These are phyloP conservation scores for Ustilago lituana DNA, from an alignment of 1,284 basidiomycete genomes.

Conservation along the genomic window DNA sequence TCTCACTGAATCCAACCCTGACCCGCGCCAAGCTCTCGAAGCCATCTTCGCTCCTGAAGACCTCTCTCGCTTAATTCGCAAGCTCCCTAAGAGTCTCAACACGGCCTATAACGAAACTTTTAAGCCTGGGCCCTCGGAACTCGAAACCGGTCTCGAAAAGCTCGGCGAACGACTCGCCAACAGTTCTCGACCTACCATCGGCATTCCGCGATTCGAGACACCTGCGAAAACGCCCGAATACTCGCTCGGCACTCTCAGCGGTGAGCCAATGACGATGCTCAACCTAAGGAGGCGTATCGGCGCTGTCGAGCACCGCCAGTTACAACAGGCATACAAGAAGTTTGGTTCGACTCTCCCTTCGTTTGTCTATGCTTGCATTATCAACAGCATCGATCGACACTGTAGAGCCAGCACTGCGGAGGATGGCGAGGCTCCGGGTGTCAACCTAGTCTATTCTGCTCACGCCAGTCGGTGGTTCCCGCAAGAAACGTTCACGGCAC, in stretches of 20 bases:
- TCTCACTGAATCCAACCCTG: background rate
- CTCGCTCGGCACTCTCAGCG: conserved; percentile 9
- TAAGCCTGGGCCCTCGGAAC: conserved; percentile 1
- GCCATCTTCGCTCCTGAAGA: conserved; percentile 22
- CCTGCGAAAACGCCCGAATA: conserved; percentile 3
- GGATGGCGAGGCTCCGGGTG: conserved; percentile 11
- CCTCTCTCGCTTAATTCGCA: conserved; percentile 5
- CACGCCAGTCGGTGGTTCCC: conserved; percentile 31
- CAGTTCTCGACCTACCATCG: conserved; percentile 16
- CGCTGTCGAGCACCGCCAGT: conserved; percentile 7
- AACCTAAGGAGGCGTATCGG: conserved; percentile 13
- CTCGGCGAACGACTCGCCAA: conserved; percentile 16
- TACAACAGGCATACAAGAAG: conserved; percentile 22
- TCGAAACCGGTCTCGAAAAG: conserved; percentile 23
- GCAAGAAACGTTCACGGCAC: conserved; percentile 14
- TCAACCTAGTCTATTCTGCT: conserved; percentile 26
- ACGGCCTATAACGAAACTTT: conserved; percentile 20
- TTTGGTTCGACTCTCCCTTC: conserved; percentile 15
- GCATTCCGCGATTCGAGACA: conserved; percentile 19
- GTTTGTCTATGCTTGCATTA: conserved; percentile 29
- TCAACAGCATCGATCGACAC: conserved; percentile 34
- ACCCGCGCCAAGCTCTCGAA: conserved; percentile 13
- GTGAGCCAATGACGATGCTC: conserved; percentile 22
- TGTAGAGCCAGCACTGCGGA: conserved; percentile 9
- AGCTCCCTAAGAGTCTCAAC: conserved; percentile 34